Conservation (phyloP, 2,329 filamentous ascomycete species). For the Sclerotinia borealis region DNA sequence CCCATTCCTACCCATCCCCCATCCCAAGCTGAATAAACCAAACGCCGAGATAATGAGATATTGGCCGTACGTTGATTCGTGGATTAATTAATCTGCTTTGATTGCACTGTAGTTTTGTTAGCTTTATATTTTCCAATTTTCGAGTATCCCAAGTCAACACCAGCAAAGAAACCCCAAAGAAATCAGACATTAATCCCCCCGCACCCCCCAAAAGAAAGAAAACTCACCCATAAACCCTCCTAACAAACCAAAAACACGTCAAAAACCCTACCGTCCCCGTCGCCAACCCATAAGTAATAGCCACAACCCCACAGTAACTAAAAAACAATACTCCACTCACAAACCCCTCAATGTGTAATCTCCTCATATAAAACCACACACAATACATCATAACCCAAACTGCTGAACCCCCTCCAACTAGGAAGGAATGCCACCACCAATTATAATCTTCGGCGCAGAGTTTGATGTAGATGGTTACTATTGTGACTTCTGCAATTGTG, state of each 20-base stretch:
- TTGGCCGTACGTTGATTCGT: not conserved
- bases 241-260: constrained; percentile 76
- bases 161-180: too few species aligned
- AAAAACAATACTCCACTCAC: constrained; percentile 79
- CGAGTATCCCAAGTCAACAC: too few species aligned
- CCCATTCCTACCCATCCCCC: not conserved
- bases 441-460: constrained; percentile 81
- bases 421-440: constrained; percentile 90
- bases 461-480: constrained; percentile 77
- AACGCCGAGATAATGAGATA: not conserved
- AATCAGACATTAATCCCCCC: not conserved
- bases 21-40: not conserved
- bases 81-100: constrained; percentile 7
- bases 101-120: not conserved
- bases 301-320: constrained; percentile 76
- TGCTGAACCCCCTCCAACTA: constrained; percentile 68
- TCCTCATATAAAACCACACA: constrained; percentile 75
- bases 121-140: not conserved
- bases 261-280: constrained; percentile 82
- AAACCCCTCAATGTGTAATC: constrained; percentile 75
- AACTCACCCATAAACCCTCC: constrained; percentile 72
- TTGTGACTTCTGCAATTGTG: constrained; percentile 75
- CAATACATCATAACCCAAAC: constrained; percentile 81
- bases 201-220: not conserved
- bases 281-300: constrained; percentile 71